Percentiles rank a stretch among this genome's conserved stretches.
Conservation (phyloP, 306 rosid species). For the Amphicarpaea edgeworthii region DNA sequence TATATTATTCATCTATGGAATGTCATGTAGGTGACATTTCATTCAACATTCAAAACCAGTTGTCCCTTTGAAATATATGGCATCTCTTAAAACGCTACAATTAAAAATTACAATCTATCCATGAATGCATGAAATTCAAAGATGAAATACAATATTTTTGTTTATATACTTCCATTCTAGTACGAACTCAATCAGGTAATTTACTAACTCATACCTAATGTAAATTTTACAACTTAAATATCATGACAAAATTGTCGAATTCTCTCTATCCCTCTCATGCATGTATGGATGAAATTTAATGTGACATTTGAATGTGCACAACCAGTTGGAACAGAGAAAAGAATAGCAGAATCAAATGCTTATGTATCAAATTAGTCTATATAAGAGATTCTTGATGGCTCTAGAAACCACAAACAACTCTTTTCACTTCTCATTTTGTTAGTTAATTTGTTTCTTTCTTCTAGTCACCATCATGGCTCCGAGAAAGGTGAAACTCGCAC, state of each 20-base stretch:
- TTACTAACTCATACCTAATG: not conserved
- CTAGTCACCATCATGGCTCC: not conserved
- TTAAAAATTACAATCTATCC: not conserved
- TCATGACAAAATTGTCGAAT: not conserved
- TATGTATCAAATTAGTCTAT: slow-evolving; percentile 13
- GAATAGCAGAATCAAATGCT: no score
- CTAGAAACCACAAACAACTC: not conserved
- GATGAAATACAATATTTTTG: not conserved
- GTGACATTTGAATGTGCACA: not conserved
- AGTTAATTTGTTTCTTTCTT: not conserved
- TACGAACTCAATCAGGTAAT: not conserved
- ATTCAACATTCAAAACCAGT: no score
- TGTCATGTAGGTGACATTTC: no score
- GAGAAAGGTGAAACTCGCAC: no score
- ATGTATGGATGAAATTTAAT: not conserved
- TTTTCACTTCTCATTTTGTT: not conserved
- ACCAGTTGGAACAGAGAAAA: not conserved
- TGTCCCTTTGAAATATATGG: no score
- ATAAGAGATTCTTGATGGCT: not conserved
- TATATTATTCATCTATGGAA: no score
- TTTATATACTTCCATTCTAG: not conserved
- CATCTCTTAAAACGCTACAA: not conserved
- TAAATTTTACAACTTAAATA: not conserved
- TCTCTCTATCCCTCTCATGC: not conserved
- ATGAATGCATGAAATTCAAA: not conserved